These are phyloP conservation scores for Reticulascus tulasneorum DNA, from an alignment of 2,329 filamentous ascomycete species.

Conservation along the genomic window DNA sequence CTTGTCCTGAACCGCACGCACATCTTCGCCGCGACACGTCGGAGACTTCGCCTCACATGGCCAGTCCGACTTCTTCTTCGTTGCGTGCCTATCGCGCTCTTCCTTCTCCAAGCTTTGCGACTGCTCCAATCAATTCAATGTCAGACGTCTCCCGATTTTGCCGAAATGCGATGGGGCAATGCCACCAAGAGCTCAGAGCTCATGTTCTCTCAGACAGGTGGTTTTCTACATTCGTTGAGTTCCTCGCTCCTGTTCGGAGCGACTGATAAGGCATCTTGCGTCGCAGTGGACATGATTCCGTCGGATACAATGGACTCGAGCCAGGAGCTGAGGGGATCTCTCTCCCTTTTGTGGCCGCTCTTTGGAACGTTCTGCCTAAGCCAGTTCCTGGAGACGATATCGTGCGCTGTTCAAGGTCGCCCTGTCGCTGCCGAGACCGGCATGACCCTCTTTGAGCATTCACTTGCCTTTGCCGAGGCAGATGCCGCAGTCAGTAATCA, in stretches of 20 bases:
- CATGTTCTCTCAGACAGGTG: constrained; percentile 66
- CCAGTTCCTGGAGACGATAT: constrained; percentile 84
- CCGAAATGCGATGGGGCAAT: constrained; percentile 65
- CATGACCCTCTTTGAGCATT: constrained; percentile 96
- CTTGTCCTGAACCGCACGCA: constrained; percentile 86
- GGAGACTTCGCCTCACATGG: constrained; percentile 74
- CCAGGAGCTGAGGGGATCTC: constrained; percentile 66
- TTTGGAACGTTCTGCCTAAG: constrained; percentile 69
- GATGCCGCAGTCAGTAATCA: constrained; percentile 82
- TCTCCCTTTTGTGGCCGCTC: constrained; percentile 71
- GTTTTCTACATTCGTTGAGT: constrained; percentile 68
- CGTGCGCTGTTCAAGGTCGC: constrained; percentile 82
- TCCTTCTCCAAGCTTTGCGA: constrained; percentile 62
- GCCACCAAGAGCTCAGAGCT: constrained; percentile 60
- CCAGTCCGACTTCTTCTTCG: constrained; percentile 67
- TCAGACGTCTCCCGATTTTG: constrained; percentile 75
- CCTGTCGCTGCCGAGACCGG: constrained; percentile 79
- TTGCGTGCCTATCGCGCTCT: constrained; percentile 64
- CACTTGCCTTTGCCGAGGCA: constrained; percentile 90
- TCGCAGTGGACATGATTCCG: constrained; percentile 68
- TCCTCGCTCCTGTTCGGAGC: constrained; percentile 70
- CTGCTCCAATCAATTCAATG: constrained; percentile 86
- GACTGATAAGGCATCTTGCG: constrained; percentile 70
- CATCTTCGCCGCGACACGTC: constrained; percentile 86
- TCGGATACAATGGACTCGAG: constrained; percentile 44